Evolutionary conservation across 257 asterid genomes (phyloP).

Genomic region (Anisodus acutangulus): DNA sequence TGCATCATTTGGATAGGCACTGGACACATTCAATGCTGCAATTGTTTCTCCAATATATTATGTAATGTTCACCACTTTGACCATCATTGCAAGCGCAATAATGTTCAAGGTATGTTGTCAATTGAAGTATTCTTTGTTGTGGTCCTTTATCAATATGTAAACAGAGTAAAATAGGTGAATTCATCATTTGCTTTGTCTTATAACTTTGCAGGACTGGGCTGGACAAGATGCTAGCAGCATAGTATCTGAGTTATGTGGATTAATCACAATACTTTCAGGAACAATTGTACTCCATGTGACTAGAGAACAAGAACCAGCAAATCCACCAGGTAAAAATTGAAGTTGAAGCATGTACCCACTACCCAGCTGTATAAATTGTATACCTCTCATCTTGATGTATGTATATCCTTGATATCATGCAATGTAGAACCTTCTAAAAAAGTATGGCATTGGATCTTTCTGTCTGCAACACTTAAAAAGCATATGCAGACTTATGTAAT

Average conservation of each 20-base stretch:
- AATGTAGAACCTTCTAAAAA: not conserved
- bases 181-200: not conserved
- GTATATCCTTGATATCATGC: not conserved
- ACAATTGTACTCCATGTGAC: conserved; percentile 78
- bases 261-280: conserved; percentile 70
- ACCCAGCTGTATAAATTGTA: not conserved
- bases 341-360: conserved; percentile 24
- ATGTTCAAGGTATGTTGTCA: conserved; percentile 72
- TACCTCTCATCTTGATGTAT: not conserved
- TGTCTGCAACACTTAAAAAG: not conserved
- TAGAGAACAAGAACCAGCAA: conserved; percentile 66
- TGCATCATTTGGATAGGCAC: conserved; percentile 59
- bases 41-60: conserved; percentile 87
- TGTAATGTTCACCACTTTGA: conserved; percentile 89
- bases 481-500: not conserved
- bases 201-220: conserved; percentile 70
- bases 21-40: conserved; percentile 83
- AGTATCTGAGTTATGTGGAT: conserved; percentile 72
- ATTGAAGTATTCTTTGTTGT: not conserved
- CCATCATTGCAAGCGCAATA: conserved; percentile 79
- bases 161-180: not conserved
- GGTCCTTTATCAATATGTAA: conserved; percentile 22
- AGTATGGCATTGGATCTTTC: not conserved
- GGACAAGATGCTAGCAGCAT: conserved; percentile 72
- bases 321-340: conserved; percentile 49